Evolutionary conservation across 495 filamentous ascomycete species (phyloP).

Genomic region (Podospora comata): DNA sequence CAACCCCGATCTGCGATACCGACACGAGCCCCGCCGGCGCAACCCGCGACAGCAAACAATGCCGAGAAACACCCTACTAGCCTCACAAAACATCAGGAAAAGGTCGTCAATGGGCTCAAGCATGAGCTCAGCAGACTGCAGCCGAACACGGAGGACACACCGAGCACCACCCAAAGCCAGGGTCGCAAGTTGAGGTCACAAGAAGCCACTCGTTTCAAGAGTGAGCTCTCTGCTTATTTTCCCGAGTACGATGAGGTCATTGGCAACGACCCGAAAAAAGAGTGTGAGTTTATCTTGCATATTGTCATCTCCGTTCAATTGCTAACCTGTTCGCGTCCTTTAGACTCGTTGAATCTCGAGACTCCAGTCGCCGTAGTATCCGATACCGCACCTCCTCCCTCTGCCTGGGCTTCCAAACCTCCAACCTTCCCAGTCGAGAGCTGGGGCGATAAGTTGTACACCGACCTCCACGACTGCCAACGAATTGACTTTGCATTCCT

Average conservation of each 20-base stretch:
- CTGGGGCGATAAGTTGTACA: conserved; percentile 46
- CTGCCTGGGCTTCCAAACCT: conserved; percentile 17
- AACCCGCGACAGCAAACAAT: conserved; percentile 28
- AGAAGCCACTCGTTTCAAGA: conserved; percentile 66
- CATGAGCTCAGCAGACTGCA: conserved; percentile 51
- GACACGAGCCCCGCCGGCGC: conserved; percentile 26
- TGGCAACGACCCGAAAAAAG: conserved; percentile 71
- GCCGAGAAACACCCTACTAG: conserved; percentile 20
- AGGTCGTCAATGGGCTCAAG: conserved; percentile 51
- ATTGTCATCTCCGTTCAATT: conserved; percentile 36
- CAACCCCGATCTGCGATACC: conserved; percentile 23
- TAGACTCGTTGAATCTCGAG: conserved; percentile 59
- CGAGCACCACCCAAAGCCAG: conserved; percentile 14
- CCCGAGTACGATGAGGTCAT: conserved; percentile 89
- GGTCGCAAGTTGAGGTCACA: conserved; percentile 55
- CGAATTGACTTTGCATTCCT: conserved; percentile 56
- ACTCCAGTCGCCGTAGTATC: conserved; percentile 55
- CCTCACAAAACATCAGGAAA: conserved; percentile 45
- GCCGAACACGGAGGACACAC: conserved; percentile 40
- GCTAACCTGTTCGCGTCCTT: conserved; percentile 23
- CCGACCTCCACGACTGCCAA: conserved; percentile 51
- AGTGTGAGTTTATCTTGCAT: conserved; percentile 53
- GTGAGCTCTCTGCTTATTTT: conserved; percentile 83
- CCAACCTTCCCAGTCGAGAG: conserved; percentile 41
- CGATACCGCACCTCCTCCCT: conserved; percentile 20